Conservation (phyloP, 371 early-diverging fungal species). For the Batkoa obscura region DNA sequence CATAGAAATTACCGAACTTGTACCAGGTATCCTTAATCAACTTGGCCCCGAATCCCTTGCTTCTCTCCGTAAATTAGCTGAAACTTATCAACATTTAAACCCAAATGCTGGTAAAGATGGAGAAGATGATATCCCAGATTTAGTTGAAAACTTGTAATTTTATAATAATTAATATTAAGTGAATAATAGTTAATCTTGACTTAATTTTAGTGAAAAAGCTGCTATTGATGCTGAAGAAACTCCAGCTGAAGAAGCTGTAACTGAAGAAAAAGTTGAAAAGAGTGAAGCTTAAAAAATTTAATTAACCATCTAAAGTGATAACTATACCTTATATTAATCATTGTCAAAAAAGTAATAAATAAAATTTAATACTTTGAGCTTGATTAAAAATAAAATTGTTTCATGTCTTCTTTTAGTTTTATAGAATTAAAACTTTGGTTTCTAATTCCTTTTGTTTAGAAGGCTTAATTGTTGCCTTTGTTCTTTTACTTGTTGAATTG, state of each 20-base stretch:
- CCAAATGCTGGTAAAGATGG: slow-evolving; percentile 23
- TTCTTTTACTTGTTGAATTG: too few relatives aligned
- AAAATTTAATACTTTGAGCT: too few relatives aligned
- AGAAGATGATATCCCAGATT: slow-evolving; percentile 57
- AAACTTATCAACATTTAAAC: slow-evolving; percentile 42
- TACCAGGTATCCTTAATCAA: slow-evolving; percentile 88
- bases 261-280: too few relatives aligned
- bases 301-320: too few relatives aligned
- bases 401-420: too few relatives aligned
- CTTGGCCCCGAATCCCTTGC: slow-evolving; percentile 86
- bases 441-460: too few relatives aligned
- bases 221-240: not conserved
- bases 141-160: slow-evolving; percentile 30
- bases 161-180: not conserved
- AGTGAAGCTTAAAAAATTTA: too few relatives aligned
- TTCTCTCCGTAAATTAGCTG: slow-evolving; percentile 71
- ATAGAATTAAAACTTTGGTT: too few relatives aligned
- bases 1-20: slow-evolving; percentile 72
- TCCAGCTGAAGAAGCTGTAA: not conserved
- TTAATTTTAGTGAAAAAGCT: not conserved
- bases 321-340: too few relatives aligned
- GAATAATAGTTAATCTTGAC: not conserved
- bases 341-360: too few relatives aligned
- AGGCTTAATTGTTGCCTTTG: too few relatives aligned
- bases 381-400: too few relatives aligned